Evolutionary conservation across 441 rosid genomes (phyloP).

Genomic region (Bruguiera hainesii): DNA sequence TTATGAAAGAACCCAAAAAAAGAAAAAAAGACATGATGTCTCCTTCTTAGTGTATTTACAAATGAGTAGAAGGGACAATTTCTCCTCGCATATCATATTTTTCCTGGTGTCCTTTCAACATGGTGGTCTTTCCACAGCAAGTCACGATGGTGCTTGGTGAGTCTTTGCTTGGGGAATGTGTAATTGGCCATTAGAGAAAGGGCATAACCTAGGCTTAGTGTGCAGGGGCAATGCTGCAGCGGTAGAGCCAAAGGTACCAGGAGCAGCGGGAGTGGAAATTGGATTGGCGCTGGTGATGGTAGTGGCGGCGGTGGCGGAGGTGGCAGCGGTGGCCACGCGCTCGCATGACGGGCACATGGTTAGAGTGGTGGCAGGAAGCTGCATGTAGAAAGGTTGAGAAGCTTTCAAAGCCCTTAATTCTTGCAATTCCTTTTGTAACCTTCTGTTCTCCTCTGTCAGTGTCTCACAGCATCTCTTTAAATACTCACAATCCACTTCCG

Average conservation of each 20-base stretch:
- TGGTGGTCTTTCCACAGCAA: background rate
- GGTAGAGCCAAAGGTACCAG: constrained; percentile 2
- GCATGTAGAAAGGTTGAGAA: constrained; percentile 82
- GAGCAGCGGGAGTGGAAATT: constrained; percentile 4
- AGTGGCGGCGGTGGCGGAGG: constrained; percentile 25
- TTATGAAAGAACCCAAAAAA: background rate
- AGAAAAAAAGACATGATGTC: background rate
- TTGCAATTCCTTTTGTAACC: constrained; percentile 83
- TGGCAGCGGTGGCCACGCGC: constrained; percentile 63
- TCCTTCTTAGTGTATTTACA: constrained; percentile 25
- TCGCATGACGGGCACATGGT: constrained; percentile 98
- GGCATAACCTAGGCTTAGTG: constrained; percentile 24
- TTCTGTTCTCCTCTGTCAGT: constrained; percentile 82
- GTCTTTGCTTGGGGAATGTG: constrained; percentile 28
- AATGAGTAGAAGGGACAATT: background rate
- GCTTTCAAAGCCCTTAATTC: constrained; percentile 84
- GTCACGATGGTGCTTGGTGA: constrained; percentile 30
- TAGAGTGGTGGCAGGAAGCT: constrained; percentile 94
- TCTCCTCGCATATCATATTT: background rate
- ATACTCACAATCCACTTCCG: constrained; percentile 95
- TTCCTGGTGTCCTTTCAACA: background rate
- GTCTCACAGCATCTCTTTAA: constrained; percentile 89
- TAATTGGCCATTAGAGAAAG: constrained; percentile 27
- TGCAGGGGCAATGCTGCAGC: constrained; percentile 12
- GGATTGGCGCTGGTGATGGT: constrained; percentile 3